phyloP scores from a whole-genome alignment of 2,329 filamentous ascomycete species.

The Grosmannia huntii region DNA sequence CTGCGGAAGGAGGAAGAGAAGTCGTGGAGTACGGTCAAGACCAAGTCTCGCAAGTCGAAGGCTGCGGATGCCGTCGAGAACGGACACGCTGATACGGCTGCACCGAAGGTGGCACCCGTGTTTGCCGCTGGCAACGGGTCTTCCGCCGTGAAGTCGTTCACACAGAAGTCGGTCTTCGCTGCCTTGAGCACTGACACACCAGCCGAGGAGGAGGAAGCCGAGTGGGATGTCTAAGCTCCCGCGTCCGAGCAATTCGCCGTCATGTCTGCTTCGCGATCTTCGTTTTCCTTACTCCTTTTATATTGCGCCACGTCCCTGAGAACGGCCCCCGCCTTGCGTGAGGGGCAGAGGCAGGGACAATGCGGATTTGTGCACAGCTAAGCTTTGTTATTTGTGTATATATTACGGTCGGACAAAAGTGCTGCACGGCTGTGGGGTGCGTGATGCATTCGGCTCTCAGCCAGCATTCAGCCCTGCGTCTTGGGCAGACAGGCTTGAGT shows the following conservation, averaged over 20 bases:
- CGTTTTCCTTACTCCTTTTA: background rate
- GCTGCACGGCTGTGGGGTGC: background rate
- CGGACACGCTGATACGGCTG: constrained; percentile 8
- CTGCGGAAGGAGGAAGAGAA: constrained; percentile 41
- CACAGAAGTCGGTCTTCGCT: constrained; percentile 31
- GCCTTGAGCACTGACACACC: constrained; percentile 30
- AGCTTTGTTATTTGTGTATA: background rate
- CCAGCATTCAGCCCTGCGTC: background rate
- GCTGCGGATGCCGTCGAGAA: constrained; percentile 21
- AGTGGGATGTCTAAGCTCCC: constrained; percentile 36
- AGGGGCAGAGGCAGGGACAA: background rate
- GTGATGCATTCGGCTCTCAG: background rate
- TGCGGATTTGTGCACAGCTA: background rate
- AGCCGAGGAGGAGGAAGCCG: constrained; percentile 28
- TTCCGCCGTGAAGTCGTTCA: constrained; percentile 21
- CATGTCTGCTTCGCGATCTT: background rate
- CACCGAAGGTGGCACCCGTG: constrained; percentile 11
- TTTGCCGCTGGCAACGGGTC: constrained; percentile 10
- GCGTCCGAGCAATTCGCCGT: constrained; percentile 25
- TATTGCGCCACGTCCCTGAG: background rate
- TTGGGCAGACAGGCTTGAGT: background rate
- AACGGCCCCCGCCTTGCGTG: background rate
- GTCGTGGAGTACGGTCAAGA: constrained; percentile 46
- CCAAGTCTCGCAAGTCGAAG: constrained; percentile 28
- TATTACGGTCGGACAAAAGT: background rate